A percentile compares a stretch with the other conserved stretches of the same genome.
phyloP scores from a whole-genome alignment of 768 basidiomycete genomes.

The Collybia mongolica region DNA sequence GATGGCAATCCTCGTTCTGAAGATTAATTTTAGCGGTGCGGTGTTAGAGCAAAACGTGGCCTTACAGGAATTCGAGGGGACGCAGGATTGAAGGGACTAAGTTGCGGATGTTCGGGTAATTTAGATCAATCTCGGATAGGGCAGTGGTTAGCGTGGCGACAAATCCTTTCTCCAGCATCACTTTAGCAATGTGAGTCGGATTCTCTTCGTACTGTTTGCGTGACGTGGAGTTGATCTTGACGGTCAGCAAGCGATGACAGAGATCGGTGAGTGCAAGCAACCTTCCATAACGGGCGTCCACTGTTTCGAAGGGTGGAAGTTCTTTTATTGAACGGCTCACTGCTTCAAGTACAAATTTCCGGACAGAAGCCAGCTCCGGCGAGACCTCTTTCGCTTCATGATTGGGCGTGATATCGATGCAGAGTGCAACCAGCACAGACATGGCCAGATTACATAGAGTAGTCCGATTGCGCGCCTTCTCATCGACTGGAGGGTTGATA shows the following conservation, averaged over 20 bases:
- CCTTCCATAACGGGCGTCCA: conserved; percentile 83
- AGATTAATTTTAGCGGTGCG: conserved; percentile 13
- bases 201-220: conserved; percentile 66
- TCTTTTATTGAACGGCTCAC: conserved; percentile 89
- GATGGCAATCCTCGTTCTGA: conserved; percentile 93
- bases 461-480: conserved; percentile 53
- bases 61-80: conserved; percentile 88
- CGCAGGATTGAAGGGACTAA: conserved; percentile 86
- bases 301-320: conserved; percentile 48
- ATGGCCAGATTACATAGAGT: conserved; percentile 83
- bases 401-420: conserved; percentile 72
- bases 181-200: conserved; percentile 91
- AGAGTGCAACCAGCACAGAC: conserved; percentile 90
- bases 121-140: conserved; percentile 90
- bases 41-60: conserved; percentile 2
- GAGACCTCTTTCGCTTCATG: conserved; percentile 77
- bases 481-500: conserved; percentile 59
- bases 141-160: conserved; percentile 86
- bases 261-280: conserved; percentile 85
- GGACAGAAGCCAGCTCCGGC: conserved; percentile 79
- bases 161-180: conserved; percentile 98
- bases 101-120: conserved; percentile 87
- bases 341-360: conserved; percentile 89
- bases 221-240: conserved; percentile 61
- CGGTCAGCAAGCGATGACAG: conserved; percentile 82